phyloP scores from a whole-genome alignment of 495 filamentous ascomycete genomes.

The Penicillium angulare region DNA sequence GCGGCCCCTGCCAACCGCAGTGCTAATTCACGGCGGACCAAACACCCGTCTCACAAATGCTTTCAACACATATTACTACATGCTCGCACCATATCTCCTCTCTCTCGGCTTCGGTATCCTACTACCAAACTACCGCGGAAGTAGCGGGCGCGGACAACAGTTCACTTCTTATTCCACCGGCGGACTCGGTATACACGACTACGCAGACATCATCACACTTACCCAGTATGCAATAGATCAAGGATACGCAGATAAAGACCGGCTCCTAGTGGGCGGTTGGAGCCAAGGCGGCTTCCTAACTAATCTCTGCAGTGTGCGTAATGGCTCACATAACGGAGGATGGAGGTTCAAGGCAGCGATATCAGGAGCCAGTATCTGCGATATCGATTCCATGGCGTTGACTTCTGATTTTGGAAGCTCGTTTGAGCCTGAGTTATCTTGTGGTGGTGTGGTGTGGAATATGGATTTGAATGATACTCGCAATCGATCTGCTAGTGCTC shows the following conservation, averaged over 20 bases:
- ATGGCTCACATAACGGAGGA: slow-evolving; percentile 8
- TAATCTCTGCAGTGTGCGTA: slow-evolving; percentile 16
- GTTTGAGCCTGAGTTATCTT: slow-evolving; percentile 18
- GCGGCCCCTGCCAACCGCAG: slow-evolving; percentile 25
- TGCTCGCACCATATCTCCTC: slow-evolving; percentile 25
- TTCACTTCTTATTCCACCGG: slow-evolving; percentile 23
- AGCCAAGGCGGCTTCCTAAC: slow-evolving; percentile 33
- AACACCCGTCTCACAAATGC: slow-evolving; percentile 22
- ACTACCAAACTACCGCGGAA: slow-evolving; percentile 31
- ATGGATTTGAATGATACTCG: slow-evolving; percentile 13
- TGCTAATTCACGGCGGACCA: slow-evolving; percentile 34
- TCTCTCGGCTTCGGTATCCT: slow-evolving; percentile 29
- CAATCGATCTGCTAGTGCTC: slow-evolving; percentile 15
- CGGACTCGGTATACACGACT: slow-evolving; percentile 23
- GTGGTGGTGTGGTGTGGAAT: slow-evolving; percentile 19
- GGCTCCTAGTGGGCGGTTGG: slow-evolving; percentile 27
- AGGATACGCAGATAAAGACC: slow-evolving; percentile 22
- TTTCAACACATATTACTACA: slow-evolving; percentile 24
- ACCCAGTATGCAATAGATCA: slow-evolving; percentile 23
- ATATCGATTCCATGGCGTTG: slow-evolving; percentile 23
- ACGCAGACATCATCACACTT: slow-evolving; percentile 27
- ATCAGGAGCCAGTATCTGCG: slow-evolving; percentile 19
- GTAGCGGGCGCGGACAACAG: slow-evolving; percentile 24
- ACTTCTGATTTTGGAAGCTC: slow-evolving; percentile 11
- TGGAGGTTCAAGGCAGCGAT: slow-evolving; percentile 19